A percentile compares a stretch with the other conserved stretches of the same genome.
phyloP scores from a whole-genome alignment of 23 red algal genomes.

The Gracilaria gracilis region DNA sequence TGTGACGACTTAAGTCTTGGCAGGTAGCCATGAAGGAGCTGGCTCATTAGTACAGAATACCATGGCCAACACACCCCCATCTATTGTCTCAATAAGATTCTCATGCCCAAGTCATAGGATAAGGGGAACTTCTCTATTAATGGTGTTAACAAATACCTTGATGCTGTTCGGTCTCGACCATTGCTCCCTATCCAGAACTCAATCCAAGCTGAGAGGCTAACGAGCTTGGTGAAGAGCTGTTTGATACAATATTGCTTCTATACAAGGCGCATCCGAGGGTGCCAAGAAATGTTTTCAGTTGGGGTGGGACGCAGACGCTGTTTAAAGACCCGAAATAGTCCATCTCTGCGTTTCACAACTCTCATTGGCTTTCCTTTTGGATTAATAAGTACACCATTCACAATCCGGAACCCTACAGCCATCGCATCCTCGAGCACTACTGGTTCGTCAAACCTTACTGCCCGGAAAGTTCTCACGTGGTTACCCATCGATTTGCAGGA shows the following conservation, averaged over 20 bases:
- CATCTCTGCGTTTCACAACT: slow-evolving; percentile 30
- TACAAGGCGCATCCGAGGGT: slow-evolving; percentile 24
- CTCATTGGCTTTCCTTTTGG: slow-evolving; percentile 51
- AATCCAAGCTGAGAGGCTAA: too few species aligned
- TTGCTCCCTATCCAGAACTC: too few species aligned
- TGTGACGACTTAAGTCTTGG: too few species aligned
- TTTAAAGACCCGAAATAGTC: slow-evolving; percentile 6
- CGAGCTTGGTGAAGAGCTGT: not conserved
- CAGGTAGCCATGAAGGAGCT: too few species aligned
- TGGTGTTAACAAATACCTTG: too few species aligned
- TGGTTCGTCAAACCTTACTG: slow-evolving; percentile 48
- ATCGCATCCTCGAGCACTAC: slow-evolving; percentile 54
- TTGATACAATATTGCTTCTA: not conserved
- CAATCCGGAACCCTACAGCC: slow-evolving; percentile 65
- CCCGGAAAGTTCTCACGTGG: not conserved
- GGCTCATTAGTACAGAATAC: too few species aligned
- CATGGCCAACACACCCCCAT: too few species aligned
- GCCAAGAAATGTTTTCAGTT: not conserved
- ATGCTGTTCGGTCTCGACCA: too few species aligned
- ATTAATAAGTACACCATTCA: slow-evolving; percentile 40
- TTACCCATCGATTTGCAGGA: slow-evolving; percentile 41
- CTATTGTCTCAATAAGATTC: too few species aligned
- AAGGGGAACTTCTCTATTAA: too few species aligned
- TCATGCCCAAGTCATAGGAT: too few species aligned
- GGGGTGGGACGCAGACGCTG: not conserved